Base-by-base conservation (phyloP, 2,329 filamentous ascomycete species). In the Aspergillus brunneoviolaceus region DNA sequence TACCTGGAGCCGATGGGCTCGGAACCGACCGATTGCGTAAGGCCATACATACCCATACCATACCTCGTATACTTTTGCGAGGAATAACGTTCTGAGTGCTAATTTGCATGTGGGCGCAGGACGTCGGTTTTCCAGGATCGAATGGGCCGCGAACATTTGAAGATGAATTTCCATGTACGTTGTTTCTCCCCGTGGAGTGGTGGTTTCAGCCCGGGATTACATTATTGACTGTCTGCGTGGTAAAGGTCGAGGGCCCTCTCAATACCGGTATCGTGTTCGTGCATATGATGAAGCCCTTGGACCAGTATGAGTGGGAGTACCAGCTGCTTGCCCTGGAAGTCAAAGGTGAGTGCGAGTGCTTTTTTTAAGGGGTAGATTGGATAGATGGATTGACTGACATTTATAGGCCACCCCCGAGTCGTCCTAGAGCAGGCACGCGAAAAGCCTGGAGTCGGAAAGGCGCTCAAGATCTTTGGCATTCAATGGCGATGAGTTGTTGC, bases 261-360 rank as follows among this genome's bases (percentile, higher is more conserved):
- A 90, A 89, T 57, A 84, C 84, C 27, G 94, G 93, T 14, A 81
- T 88, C 0, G 92, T 92, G 6, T 82, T 87, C 65, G 79, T 96
- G 57, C 92, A 97, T 73, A 86, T 96, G 84, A 83, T 88, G 51
- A 91, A 87, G 74, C 80, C 81, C 39, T 81, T 84, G 2, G 86
- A 86, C 33, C 82, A 87, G 42, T 77, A 81, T 54, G 87, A 91
- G 47, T 92, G 87, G 72, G 84, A 90, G 68, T 97, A 96, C 77
- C 86, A 88, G 71, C 87, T 92, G 71, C 81, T 98, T 48, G 90
- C 87, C 55, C 73, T 98, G 51, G 92, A 96, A 74, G 85, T 96
- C 27, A 88, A 85, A 67, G 92, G 91, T 64, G 70, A 76, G 63
- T 56, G 31, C 4, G 16, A 7, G 10, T 48, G 29, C 12, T 55